Evolutionary conservation across 352 stramenopile genomes (phyloP).

Genomic region (Pythium folliculosum): DNA sequence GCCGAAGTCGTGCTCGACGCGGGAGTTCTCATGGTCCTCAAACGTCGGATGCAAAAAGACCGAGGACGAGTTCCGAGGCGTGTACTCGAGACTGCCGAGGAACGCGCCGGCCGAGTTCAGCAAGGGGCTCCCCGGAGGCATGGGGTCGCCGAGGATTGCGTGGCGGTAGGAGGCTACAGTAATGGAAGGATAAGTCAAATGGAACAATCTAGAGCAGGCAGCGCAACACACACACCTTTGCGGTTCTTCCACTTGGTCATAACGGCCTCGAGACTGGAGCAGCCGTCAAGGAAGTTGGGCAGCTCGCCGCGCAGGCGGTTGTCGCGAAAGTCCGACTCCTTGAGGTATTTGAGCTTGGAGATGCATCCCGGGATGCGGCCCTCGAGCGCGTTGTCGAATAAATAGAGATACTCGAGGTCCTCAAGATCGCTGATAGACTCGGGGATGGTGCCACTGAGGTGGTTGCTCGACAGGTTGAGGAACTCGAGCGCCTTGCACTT

Average conservation of each 20-base stretch:
- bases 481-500: constrained; percentile 80
- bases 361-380: constrained; percentile 66
- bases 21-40: constrained; percentile 46
- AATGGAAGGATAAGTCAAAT: not conserved
- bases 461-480: constrained; percentile 85
- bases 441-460: constrained; percentile 69
- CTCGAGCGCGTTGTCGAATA: constrained; percentile 85
- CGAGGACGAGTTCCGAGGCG: constrained; percentile 55
- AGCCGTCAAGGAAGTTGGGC: constrained; percentile 82
- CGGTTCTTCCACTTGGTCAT: constrained; percentile 87
- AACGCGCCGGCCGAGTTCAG: constrained; percentile 35
- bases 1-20: constrained; percentile 57
- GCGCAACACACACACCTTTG: constrained; percentile 36
- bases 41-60: constrained; percentile 67
- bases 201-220: not conserved
- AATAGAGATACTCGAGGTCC: constrained; percentile 82
- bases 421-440: constrained; percentile 69
- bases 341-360: constrained; percentile 75
- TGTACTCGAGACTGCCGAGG: constrained; percentile 51
- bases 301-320: constrained; percentile 73
- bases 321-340: constrained; percentile 79
- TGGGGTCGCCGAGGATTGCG: constrained; percentile 66
- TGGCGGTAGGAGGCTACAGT: constrained; percentile 62
- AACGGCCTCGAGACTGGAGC: constrained; percentile 74
- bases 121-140: constrained; percentile 33